Conservation (phyloP, 495 filamentous ascomycete genomes). For the Schizothecium vesticola region DNA sequence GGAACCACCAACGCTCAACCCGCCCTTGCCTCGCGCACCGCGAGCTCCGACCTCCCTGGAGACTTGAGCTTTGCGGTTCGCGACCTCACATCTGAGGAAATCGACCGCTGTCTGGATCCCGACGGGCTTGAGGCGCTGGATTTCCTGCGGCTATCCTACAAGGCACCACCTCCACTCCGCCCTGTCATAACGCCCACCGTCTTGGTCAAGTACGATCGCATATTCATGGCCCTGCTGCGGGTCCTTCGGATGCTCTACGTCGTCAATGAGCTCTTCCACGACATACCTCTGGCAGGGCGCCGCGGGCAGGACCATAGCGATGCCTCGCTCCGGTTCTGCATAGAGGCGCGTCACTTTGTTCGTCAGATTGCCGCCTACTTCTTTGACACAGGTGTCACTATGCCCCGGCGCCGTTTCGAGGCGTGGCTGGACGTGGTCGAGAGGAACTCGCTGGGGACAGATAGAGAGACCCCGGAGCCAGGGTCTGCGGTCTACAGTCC, state of each 20-base stretch:
- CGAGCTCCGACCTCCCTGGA: slow-evolving; percentile 61
- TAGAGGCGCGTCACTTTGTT: slow-evolving; percentile 76
- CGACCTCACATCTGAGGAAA: slow-evolving; percentile 68
- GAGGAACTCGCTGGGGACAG: slow-evolving; percentile 36
- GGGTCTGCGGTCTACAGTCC: slow-evolving; percentile 42
- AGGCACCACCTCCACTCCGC: slow-evolving; percentile 65
- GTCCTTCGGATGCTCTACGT: slow-evolving; percentile 76
- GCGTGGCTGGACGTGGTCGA: slow-evolving; percentile 59
- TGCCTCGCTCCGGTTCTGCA: slow-evolving; percentile 56
- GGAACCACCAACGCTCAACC: neutral
- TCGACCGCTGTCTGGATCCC: slow-evolving; percentile 72
- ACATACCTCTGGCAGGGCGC: slow-evolving; percentile 24
- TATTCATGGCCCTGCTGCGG: slow-evolving; percentile 75
- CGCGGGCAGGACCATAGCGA: slow-evolving; percentile 28
- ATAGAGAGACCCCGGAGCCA: slow-evolving; percentile 2
- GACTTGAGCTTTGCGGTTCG: slow-evolving; percentile 82
- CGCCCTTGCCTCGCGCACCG: slow-evolving; percentile 14
- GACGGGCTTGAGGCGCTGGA: slow-evolving; percentile 80
- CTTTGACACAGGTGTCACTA: slow-evolving; percentile 67
- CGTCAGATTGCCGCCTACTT: slow-evolving; percentile 63
- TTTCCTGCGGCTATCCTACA: slow-evolving; percentile 83
- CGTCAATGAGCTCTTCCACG: slow-evolving; percentile 62
- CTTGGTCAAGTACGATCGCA: slow-evolving; percentile 72
- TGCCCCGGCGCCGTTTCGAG: slow-evolving; percentile 66
- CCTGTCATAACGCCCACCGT: slow-evolving; percentile 62